phyloP scores from a whole-genome alignment of 2,329 filamentous ascomycete species.

The Penicillium sp. region DNA sequence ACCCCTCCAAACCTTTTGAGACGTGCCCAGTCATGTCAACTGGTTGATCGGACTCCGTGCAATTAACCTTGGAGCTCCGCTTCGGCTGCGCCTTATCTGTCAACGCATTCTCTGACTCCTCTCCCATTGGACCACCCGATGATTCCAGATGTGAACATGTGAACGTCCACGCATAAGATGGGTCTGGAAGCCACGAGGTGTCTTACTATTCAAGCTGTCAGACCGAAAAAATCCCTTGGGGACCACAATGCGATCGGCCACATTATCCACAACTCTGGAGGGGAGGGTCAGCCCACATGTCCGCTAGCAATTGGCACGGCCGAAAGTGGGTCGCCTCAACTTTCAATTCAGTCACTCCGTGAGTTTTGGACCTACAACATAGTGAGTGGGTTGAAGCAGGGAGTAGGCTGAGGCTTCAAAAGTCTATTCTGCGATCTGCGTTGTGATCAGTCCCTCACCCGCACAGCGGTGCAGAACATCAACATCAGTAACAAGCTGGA shows the following conservation, averaged over 20 bases:
- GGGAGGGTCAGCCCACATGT: constrained; percentile 57
- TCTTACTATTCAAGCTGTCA: constrained; percentile 69
- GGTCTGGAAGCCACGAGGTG: constrained; percentile 70
- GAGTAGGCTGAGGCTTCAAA: constrained; percentile 10
- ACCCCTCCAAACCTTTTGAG: not conserved
- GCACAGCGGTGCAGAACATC: not conserved
- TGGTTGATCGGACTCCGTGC: constrained; percentile 65
- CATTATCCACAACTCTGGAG: constrained; percentile 65
- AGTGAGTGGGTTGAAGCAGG: not conserved
- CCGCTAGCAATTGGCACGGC: constrained; percentile 60
- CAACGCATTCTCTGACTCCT: constrained; percentile 27
- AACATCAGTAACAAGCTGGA: not conserved
- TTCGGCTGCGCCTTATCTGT: constrained; percentile 62
- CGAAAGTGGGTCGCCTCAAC: constrained; percentile 72
- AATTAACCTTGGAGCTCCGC: constrained; percentile 63
- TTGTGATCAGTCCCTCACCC: constrained; percentile 5
- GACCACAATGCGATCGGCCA: constrained; percentile 77
- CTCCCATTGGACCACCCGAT: constrained; percentile 59
- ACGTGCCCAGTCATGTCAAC: constrained; percentile 62
- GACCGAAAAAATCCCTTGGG: constrained; percentile 64
- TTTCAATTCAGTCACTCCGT: constrained; percentile 64
- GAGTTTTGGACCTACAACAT: constrained; percentile 62
- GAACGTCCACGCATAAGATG: constrained; percentile 80
- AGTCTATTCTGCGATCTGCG: constrained; percentile 7
- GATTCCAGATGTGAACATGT: constrained; percentile 61